phyloP scores from a whole-genome alignment of 1,284 basidiomycete species.

The Cutaneotrichosporon cyanovorans region DNA sequence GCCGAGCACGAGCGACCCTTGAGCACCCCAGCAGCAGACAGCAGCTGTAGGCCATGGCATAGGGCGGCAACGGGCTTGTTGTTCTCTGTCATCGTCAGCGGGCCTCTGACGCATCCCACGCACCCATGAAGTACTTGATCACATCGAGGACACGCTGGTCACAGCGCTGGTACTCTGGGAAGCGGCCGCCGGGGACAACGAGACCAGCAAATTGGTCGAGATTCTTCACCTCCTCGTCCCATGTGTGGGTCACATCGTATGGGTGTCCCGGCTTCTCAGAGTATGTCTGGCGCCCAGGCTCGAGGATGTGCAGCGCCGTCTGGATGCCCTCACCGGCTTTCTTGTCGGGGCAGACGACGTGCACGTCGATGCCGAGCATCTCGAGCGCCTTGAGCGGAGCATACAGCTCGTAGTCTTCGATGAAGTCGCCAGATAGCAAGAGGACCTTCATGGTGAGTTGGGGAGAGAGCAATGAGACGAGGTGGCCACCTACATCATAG shows the following conservation, averaged over 20 bases:
- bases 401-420: conserved; percentile 21
- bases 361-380: conserved; percentile 18
- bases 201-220: conserved; percentile 16
- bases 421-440: conserved; percentile 16
- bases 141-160: conserved; percentile 18
- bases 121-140: conserved; percentile 9
- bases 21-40: conserved; percentile 16
- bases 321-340: conserved; percentile 13
- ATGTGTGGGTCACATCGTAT: conserved; percentile 12
- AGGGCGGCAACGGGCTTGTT: conserved; percentile 15
- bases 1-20: conserved; percentile 16
- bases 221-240: conserved; percentile 6
- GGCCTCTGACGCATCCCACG: too few relatives aligned
- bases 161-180: conserved; percentile 17
- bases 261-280: conserved; percentile 17
- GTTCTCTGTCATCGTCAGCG: not conserved
- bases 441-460: conserved; percentile 9
- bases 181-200: conserved; percentile 17
- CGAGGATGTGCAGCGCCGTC: conserved; percentile 16
- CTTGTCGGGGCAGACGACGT: conserved; percentile 17
- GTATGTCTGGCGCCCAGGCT: conserved; percentile 18
- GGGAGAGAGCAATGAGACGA: too few relatives aligned
- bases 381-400: conserved; percentile 17
- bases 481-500: too few relatives aligned
- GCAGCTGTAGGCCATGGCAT: conserved; percentile 19